A percentile compares a stretch with the other conserved stretches of the same genome.
phyloP scores from a whole-genome alignment of 768 basidiomycete species.

The Kwoniella bestiolae region DNA sequence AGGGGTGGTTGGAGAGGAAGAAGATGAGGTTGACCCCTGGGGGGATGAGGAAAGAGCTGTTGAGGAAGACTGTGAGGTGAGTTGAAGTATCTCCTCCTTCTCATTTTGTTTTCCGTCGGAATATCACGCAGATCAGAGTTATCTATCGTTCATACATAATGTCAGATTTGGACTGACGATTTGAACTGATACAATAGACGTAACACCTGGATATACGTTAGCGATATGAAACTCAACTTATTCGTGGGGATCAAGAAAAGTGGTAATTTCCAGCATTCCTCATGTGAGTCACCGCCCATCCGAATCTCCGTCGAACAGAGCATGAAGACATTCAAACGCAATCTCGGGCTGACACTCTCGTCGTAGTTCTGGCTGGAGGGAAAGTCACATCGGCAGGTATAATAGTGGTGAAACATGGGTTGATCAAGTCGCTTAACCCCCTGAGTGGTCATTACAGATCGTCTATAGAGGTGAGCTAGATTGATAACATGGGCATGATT shows the following conservation, averaged over 20 bases:
- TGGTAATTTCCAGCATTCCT: conserved; percentile 71
- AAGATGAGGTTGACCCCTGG: conserved; percentile 62
- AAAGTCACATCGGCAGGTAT: conserved; percentile 70
- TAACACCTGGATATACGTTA: conserved; percentile 74
- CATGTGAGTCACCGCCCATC: conserved; percentile 52
- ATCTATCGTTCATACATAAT: too few relatives aligned
- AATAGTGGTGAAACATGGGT: conserved; percentile 68
- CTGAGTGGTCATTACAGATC: conserved; percentile 73
- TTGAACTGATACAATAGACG: conserved; percentile 47
- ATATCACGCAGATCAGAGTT: too few relatives aligned
- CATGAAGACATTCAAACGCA: too few relatives aligned
- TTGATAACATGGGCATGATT: neutral
- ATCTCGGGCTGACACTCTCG: conserved; percentile 1
- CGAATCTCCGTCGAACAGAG: neutral
- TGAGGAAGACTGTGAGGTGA: conserved; percentile 64
- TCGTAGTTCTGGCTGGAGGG: conserved; percentile 55
- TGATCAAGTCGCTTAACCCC: conserved; percentile 67
- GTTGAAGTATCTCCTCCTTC: neutral
- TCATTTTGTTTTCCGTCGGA: too few relatives aligned
- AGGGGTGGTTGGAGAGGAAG: conserved; percentile 58
- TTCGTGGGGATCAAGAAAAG: conserved; percentile 72
- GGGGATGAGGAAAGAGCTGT: conserved; percentile 64
- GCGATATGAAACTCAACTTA: conserved; percentile 65
- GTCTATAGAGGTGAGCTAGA: conserved; percentile 62
- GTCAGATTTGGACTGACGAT: neutral